Conservation (phyloP, 768 basidiomycete genomes). For the Trametes maxima region DNA sequence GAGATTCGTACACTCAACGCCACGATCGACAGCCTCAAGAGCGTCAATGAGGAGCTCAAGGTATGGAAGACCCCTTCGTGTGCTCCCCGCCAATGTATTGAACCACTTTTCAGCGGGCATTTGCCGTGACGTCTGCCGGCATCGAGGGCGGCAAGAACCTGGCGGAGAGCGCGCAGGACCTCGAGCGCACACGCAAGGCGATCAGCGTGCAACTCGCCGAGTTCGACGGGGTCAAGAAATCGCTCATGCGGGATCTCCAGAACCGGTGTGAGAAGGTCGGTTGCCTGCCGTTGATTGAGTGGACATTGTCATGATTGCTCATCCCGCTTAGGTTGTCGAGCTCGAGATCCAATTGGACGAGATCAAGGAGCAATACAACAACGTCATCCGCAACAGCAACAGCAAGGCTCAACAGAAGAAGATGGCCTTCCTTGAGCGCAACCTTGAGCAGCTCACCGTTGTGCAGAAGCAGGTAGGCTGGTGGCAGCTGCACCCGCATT, state of each 20-base stretch:
- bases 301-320: constrained; percentile 21
- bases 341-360: constrained; percentile 98
- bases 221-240: constrained; percentile 98
- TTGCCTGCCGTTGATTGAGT: constrained; percentile 2
- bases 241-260: constrained; percentile 96
- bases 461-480: constrained; percentile 91
- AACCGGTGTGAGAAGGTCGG: constrained; percentile 98
- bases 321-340: constrained; percentile 82
- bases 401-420: constrained; percentile 99
- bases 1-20: constrained; percentile 85
- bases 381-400: constrained; percentile 97
- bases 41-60: constrained; percentile 98
- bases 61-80: constrained; percentile 41
- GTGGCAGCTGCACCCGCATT: neutral
- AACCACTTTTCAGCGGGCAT: constrained; percentile 73
- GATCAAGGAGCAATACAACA: constrained; percentile 98
- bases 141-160: constrained; percentile 97
- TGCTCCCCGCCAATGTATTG: constrained; percentile 14
- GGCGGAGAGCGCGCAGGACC: constrained; percentile 95
- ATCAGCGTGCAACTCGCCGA: constrained; percentile 98
- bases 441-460: constrained; percentile 90
- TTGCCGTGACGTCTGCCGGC: constrained; percentile 95
- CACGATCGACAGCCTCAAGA: constrained; percentile 90
- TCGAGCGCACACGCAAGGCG: constrained; percentile 94
- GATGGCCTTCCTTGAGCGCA: constrained; percentile 98